These are phyloP conservation scores for Debaryomycetaceae sp. DNA, from an alignment of 1,139 yeast genomes.

Conservation along the genomic window DNA sequence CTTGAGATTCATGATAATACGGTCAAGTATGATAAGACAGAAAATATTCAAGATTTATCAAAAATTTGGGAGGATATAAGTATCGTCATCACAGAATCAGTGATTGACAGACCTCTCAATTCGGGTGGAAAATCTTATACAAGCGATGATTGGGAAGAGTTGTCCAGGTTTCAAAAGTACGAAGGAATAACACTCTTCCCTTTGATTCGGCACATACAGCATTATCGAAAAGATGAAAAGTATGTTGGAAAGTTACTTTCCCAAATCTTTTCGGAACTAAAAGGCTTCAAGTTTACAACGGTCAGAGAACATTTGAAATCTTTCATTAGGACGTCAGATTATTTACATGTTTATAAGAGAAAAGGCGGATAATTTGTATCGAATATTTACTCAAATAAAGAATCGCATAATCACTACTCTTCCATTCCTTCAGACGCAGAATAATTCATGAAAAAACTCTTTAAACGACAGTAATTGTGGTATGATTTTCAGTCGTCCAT, in stretches of 20 bases:
- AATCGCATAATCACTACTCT: too few species aligned
- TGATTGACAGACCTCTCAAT: slow-evolving; percentile 9
- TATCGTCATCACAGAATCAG: slow-evolving; percentile 51
- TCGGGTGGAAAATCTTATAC: slow-evolving; percentile 7
- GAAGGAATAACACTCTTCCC: slow-evolving; percentile 20
- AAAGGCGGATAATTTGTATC: background rate
- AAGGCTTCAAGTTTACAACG: slow-evolving; percentile 13
- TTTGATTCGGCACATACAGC: slow-evolving; percentile 11
- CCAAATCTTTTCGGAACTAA: slow-evolving; percentile 16
- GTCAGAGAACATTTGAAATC: slow-evolving; percentile 16
- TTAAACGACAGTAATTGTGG: too few species aligned
- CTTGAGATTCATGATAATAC: slow-evolving; percentile 48
- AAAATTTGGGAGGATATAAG: slow-evolving; percentile 55
- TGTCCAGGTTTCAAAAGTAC: slow-evolving; percentile 19
- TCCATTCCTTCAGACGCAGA: too few species aligned
- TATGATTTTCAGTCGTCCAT: too few species aligned
- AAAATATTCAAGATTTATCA: slow-evolving; percentile 36
- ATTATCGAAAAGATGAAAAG: slow-evolving; percentile 8
- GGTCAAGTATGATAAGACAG: slow-evolving; percentile 75
- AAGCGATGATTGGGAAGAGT: slow-evolving; percentile 23
- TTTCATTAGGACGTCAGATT: slow-evolving; percentile 22
- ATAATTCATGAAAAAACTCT: too few species aligned
- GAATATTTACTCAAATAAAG: too few species aligned
- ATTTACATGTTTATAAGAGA: slow-evolving; percentile 30
- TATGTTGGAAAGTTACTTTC: slow-evolving; percentile 9